Evolutionary conservation across 306 rosid genomes (phyloP).

Genomic region (Myrica gale): DNA sequence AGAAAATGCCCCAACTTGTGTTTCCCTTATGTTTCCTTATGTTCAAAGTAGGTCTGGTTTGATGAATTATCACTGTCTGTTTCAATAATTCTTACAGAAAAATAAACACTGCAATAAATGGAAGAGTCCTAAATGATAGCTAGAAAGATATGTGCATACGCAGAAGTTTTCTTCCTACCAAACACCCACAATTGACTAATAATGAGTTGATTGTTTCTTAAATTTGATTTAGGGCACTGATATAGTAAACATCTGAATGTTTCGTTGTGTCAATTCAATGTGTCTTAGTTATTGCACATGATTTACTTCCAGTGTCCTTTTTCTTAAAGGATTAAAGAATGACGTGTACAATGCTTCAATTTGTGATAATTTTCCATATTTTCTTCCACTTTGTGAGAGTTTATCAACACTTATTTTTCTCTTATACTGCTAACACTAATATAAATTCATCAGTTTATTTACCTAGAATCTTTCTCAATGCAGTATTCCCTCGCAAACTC

Average conservation of each 20-base stretch:
- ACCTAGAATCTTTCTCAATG: constrained; percentile 22
- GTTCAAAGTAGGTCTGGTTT: too few relatives aligned
- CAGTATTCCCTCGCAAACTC: constrained; percentile 93
- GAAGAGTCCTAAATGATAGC: neutral
- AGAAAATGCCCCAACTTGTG: neutral
- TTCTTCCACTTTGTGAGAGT: constrained; percentile 15
- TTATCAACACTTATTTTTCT: neutral
- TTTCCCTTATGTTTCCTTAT: too few relatives aligned
- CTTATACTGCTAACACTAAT: neutral
- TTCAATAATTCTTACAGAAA: constrained; percentile 1
- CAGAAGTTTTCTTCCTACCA: neutral
- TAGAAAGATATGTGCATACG: neutral
- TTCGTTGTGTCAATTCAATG: constrained; percentile 16
- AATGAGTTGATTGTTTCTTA: neutral
- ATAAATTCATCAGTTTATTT: neutral
- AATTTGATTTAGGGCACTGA: neutral
- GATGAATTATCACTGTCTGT: neutral
- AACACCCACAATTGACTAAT: neutral
- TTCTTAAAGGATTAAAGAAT: neutral
- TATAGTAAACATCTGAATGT: neutral
- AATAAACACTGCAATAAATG: neutral
- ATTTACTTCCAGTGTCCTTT: neutral
- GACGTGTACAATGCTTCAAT: constrained; percentile 10
- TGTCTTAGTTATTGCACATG: constrained; percentile 10
- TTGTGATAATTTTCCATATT: neutral